Conservation (phyloP, 495 filamentous ascomycete species). For the Massariosphaeria phaeospora region DNA sequence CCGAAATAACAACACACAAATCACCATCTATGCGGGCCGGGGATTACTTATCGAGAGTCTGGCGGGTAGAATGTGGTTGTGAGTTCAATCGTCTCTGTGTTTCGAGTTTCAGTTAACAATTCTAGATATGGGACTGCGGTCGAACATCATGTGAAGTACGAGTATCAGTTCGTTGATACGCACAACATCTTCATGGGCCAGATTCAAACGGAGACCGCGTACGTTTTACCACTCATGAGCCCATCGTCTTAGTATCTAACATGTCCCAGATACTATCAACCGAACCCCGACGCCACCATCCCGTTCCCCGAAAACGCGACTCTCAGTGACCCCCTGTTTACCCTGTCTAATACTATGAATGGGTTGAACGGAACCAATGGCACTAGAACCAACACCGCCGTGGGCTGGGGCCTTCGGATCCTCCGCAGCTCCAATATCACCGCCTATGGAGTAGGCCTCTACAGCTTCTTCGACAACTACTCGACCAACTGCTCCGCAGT, state of each 20-base stretch:
- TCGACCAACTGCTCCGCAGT: constrained; percentile 43
- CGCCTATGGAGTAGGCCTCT: constrained; percentile 46
- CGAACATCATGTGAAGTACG: constrained; percentile 38
- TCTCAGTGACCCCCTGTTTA: constrained; percentile 40
- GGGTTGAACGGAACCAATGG: too few species aligned
- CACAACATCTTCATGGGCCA: constrained; percentile 36
- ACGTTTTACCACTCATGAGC: constrained; percentile 1
- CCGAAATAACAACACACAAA: constrained; percentile 45
- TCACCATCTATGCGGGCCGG: constrained; percentile 65
- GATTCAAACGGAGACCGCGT: constrained; percentile 39
- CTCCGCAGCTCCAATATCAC: constrained; percentile 53
- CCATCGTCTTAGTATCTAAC: neutral
- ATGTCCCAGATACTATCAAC: constrained; percentile 50
- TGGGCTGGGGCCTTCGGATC: constrained; percentile 64
- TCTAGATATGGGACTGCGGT: constrained; percentile 35
- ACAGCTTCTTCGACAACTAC: constrained; percentile 41
- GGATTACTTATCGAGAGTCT: constrained; percentile 58
- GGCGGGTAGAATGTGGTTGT: constrained; percentile 52
- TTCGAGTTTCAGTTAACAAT: neutral
- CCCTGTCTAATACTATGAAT: constrained; percentile 44
- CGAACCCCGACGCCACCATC: constrained; percentile 54
- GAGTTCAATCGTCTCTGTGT: neutral
- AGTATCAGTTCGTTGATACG: constrained; percentile 39
- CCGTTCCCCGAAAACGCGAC: constrained; percentile 50
- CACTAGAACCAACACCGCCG: constrained; percentile 36